Base-by-base conservation (phyloP, 176 grass and related monocot species). In the Themeda triandra region DNA sequence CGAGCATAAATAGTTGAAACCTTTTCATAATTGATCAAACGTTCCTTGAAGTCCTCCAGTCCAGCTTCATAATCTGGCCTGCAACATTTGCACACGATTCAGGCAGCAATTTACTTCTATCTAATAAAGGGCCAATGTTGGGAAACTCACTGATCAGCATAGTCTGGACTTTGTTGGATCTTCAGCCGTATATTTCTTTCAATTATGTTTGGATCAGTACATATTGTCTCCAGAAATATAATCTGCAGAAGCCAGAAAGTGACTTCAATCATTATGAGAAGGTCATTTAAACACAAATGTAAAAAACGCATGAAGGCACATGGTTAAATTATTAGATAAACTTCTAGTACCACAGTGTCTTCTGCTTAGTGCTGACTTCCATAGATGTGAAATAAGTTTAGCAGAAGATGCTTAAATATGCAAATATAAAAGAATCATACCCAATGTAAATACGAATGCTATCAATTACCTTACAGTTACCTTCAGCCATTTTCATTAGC, bases 181-280 rank as follows among this genome's bases (percentile, higher is more conserved):
- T 98, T 98, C 80, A 98, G 72, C n/a, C 89, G 91, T 82, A 98
- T 80, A 87, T 98, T 98, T 79, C 78, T 92, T 91, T 98, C 96
- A 1, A 98, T 96, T 92, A 98, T 96, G 18, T 74, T 76, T 45
- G 85, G 83, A 92, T 98, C 96, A 73, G 92, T 98, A 84, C 96
- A 98, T 85, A 98, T 95, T 82, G 93, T 98, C 91, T 98, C 96
- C 87, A 98, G 79, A 85, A 98, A 98, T 94, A 98, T 98, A 89
- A 98, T 93, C 96, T 98, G 85, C 8, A 79, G 44, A n/a, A n/a
- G n/a, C n/a, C n/a, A n/a, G n/a, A 80, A 59, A 85, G 25, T 75
- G 23, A 45, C 84, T 85, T 79, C 24, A 59, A 83, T 79, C 53
- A 79, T 62, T 40, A 81, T 41, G 80, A 81, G 64, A 84, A 80